These are phyloP conservation scores for Wallemia mellicola DNA, from an alignment of 1,284 basidiomycete genomes.

Conservation along the genomic window DNA sequence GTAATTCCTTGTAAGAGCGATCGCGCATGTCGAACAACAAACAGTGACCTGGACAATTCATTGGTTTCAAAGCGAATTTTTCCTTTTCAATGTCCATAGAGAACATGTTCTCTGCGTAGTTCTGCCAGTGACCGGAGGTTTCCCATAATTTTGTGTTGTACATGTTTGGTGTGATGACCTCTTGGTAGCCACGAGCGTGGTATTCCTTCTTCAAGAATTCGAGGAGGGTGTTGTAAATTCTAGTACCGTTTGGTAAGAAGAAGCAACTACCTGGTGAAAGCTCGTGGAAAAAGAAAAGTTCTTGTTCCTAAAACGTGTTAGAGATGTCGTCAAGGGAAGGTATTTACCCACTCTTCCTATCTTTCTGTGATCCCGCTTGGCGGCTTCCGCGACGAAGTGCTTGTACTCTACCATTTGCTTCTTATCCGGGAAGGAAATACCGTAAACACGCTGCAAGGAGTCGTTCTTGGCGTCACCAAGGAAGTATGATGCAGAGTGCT, in stretches of 20 bases:
- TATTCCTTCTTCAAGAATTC: conserved; percentile 57
- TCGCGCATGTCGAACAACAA: conserved; percentile 86
- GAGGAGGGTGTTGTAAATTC: conserved; percentile 83
- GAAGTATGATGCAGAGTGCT: conserved; percentile 97
- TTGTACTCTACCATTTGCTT: conserved; percentile 92
- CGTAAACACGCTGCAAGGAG: conserved; percentile 85
- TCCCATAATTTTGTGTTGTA: conserved; percentile 92
- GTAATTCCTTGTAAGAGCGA: conserved; percentile 80
- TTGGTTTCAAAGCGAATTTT: conserved; percentile 76
- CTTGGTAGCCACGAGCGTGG: conserved; percentile 20
- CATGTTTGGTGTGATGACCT: conserved; percentile 92
- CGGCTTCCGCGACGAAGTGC: conserved; percentile 79
- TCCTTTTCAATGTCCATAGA: conserved; percentile 78
- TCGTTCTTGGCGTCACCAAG: conserved; percentile 82
- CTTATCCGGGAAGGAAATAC: conserved; percentile 95
- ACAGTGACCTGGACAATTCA: conserved; percentile 98
- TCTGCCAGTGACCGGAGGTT: conserved; percentile 93
- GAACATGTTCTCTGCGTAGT: conserved; percentile 97
- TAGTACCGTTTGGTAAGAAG: conserved; percentile 86
- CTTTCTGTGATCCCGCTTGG: conserved; percentile 86
- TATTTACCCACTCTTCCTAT: conserved; percentile 37
- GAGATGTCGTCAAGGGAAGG: not conserved
- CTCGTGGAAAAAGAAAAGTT: conserved; percentile 96
- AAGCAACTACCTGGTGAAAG: conserved; percentile 81
- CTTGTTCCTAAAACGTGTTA: conserved; percentile 43